phyloP scores from a whole-genome alignment of 345 rosid species.

The Mallotus nudiflorus region DNA sequence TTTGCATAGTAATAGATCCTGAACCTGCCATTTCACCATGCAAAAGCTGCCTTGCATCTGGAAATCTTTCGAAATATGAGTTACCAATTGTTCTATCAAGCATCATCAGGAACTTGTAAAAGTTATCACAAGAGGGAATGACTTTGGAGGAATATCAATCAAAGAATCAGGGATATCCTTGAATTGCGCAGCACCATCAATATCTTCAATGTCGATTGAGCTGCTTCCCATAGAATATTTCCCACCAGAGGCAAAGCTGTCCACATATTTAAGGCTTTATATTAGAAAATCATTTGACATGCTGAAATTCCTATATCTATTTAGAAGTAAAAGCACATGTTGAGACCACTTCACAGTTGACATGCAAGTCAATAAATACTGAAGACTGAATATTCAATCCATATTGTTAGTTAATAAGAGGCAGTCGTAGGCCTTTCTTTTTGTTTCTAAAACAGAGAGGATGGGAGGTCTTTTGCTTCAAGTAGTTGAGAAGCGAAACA shows the following conservation, averaged over 20 bases:
- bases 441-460: too few relatives aligned
- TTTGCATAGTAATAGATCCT: slow-evolving; percentile 25
- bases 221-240: slow-evolving; percentile 20
- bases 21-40: slow-evolving; percentile 20
- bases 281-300: neutral
- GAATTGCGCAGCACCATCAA: slow-evolving; percentile 37
- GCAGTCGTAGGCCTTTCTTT: too few relatives aligned
- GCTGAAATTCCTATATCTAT: neutral
- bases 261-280: neutral
- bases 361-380: neutral
- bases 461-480: too few relatives aligned
- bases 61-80: slow-evolving; percentile 50
- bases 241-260: slow-evolving; percentile 40
- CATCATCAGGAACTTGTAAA: slow-evolving; percentile 58
- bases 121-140: slow-evolving; percentile 54
- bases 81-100: slow-evolving; percentile 52
- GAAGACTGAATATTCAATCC: neutral
- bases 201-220: slow-evolving; percentile 27
- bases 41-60: slow-evolving; percentile 29
- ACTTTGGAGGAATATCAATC: slow-evolving; percentile 26
- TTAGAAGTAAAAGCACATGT: neutral
- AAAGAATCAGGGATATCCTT: slow-evolving; percentile 48
- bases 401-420: too few relatives aligned
- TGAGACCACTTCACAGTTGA: neutral
- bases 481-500: too few relatives aligned